A percentile compares a stretch with the other conserved stretches of the same genome.
phyloP scores from a whole-genome alignment of 2,329 filamentous ascomycete genomes.

The Teratosphaeria gauchensis region DNA sequence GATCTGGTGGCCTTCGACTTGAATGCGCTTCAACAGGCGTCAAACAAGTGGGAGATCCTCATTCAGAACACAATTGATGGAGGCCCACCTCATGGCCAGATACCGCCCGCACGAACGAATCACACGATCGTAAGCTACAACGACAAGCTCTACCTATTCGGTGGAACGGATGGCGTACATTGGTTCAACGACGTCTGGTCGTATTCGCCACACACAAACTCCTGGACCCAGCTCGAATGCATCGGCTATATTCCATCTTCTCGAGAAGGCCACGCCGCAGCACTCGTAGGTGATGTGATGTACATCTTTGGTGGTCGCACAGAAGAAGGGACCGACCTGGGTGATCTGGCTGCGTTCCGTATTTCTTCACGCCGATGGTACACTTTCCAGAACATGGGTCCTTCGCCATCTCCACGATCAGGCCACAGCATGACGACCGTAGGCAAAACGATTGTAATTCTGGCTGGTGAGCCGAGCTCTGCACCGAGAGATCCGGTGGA shows the following conservation, averaged over 20 bases:
- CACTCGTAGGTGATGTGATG: slow-evolving; percentile 95
- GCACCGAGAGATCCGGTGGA: slow-evolving; percentile 72
- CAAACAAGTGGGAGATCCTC: slow-evolving; percentile 92
- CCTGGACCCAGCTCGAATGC: slow-evolving; percentile 84
- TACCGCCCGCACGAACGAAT: slow-evolving; percentile 86
- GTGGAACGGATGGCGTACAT: slow-evolving; percentile 85
- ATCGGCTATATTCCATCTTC: slow-evolving; percentile 95
- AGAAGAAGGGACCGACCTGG: slow-evolving; percentile 83
- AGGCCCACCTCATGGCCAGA: slow-evolving; percentile 50
- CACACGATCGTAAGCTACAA: slow-evolving; percentile 87
- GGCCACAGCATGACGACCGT: slow-evolving; percentile 97
- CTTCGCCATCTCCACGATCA: slow-evolving; percentile 82
- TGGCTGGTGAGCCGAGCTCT: slow-evolving; percentile 90
- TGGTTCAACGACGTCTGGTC: slow-evolving; percentile 99
- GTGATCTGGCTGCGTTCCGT: slow-evolving; percentile 79
- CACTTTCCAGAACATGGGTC: slow-evolving; percentile 99
- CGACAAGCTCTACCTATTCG: slow-evolving; percentile 94
- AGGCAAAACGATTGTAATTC: slow-evolving; percentile 81
- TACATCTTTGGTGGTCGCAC: slow-evolving; percentile 96
- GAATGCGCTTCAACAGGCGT: slow-evolving; percentile 83
- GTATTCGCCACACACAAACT: slow-evolving; percentile 74
- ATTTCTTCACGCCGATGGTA: slow-evolving; percentile 88
- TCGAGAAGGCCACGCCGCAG: slow-evolving; percentile 86
- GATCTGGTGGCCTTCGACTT: slow-evolving; percentile 91
- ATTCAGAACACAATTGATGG: slow-evolving; percentile 61